Percentiles rank a stretch among this genome's conserved stretches.
Evolutionary conservation across 306 rosid species (phyloP).

Genomic region (Astragalus membranaceus): DNA sequence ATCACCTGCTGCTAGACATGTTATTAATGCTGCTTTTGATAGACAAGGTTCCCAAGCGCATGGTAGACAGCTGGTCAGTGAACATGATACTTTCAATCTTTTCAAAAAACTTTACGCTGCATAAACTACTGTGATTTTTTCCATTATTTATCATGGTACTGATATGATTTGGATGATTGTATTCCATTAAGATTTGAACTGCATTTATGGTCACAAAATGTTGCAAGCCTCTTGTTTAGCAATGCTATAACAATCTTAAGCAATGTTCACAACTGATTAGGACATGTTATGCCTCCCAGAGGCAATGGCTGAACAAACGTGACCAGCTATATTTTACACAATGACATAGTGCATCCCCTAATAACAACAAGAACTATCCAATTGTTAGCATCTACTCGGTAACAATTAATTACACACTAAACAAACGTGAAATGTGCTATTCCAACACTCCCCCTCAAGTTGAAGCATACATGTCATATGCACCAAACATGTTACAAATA

Average conservation of each 20-base stretch:
- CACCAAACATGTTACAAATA: too few relatives aligned
- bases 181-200: neutral
- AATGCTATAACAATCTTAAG: neutral
- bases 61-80: conserved; percentile 82
- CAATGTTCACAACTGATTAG: neutral
- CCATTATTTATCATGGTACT: neutral
- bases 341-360: too few relatives aligned
- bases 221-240: neutral
- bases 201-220: neutral
- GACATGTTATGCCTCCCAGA: neutral
- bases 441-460: too few relatives aligned
- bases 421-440: too few relatives aligned
- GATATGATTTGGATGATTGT: neutral
- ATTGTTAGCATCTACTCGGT: too few relatives aligned
- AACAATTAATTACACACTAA: too few relatives aligned
- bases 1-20: conserved; percentile 66
- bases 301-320: too few relatives aligned
- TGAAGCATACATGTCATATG: too few relatives aligned
- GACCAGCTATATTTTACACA: too few relatives aligned
- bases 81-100: neutral
- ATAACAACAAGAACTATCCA: too few relatives aligned
- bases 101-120: neutral
- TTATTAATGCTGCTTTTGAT: conserved; percentile 64
- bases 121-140: neutral
- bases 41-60: conserved; percentile 67